phyloP scores from a whole-genome alignment of 1,284 basidiomycete species.

The Boletus sp. region DNA sequence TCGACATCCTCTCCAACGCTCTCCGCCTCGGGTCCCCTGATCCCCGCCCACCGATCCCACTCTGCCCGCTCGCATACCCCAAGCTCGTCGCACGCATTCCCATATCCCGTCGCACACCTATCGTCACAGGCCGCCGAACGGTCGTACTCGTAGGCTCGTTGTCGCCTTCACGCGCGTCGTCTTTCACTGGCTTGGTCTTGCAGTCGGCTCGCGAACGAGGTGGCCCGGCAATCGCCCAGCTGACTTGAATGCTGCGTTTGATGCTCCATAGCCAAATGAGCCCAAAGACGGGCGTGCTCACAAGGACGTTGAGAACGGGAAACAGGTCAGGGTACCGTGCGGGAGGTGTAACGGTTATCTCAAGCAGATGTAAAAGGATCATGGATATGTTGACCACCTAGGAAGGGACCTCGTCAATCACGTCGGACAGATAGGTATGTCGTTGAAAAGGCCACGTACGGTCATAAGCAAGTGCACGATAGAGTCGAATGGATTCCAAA shows the following conservation, averaged over 20 bases:
- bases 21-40: conserved; percentile 28
- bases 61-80: conserved; percentile 28
- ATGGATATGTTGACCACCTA: conserved; percentile 67
- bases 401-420: neutral
- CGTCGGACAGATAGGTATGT: neutral
- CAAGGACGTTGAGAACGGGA: conserved; percentile 83
- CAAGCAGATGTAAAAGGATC: conserved; percentile 62
- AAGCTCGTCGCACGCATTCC: conserved; percentile 35
- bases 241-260: conserved; percentile 65
- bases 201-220: conserved; percentile 1
- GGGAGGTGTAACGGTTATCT: conserved; percentile 65
- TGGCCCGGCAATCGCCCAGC: conserved; percentile 62
- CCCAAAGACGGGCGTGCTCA: conserved; percentile 79
- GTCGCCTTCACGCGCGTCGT: conserved; percentile 10
- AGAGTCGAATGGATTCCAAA: conserved; percentile 45
- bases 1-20: conserved; percentile 28
- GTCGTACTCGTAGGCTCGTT: neutral
- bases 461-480: conserved; percentile 61
- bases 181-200: conserved; percentile 2
- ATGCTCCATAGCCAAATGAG: conserved; percentile 80
- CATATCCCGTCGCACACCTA: conserved; percentile 17
- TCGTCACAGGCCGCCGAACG: neutral
- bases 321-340: conserved; percentile 85
- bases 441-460: conserved; percentile 45
- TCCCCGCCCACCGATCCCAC: conserved; percentile 13